These are phyloP conservation scores for Aspergillus spinulosporus DNA, from an alignment of 2,329 filamentous ascomycete species.

Conservation along the genomic window DNA sequence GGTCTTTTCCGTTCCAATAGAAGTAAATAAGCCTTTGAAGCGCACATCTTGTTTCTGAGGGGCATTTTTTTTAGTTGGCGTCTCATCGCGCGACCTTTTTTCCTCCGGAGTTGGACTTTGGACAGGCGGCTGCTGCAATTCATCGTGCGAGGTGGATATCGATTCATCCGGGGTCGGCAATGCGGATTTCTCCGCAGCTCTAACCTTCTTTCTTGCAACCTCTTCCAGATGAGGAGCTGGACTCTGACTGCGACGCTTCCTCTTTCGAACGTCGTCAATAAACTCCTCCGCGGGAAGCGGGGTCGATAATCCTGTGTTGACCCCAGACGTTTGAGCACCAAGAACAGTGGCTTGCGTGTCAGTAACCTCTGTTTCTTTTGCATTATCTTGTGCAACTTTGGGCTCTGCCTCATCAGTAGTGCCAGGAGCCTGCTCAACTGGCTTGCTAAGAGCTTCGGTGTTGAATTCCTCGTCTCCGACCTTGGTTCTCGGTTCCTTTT, in stretches of 20 bases:
- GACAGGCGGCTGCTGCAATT: no score
- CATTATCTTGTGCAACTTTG: conserved; percentile 12
- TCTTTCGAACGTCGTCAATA: conserved; percentile 60
- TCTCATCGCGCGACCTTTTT: conserved; percentile 14
- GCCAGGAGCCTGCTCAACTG: conserved; percentile 28
- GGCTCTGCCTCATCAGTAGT: conserved; percentile 13
- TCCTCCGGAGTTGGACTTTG: conserved; percentile 18
- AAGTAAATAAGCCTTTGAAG: conserved; percentile 52
- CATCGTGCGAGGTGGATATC: no score
- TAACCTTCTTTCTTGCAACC: conserved; percentile 57
- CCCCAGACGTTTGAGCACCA: conserved; percentile 27
- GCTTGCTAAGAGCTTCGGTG: conserved; percentile 15
- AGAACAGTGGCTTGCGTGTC: conserved; percentile 21
- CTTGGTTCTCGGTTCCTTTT: not conserved
- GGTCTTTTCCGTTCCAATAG: conserved; percentile 27
- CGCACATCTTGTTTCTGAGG: conserved; percentile 45
- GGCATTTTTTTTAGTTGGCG: conserved; percentile 21
- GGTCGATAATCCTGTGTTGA: conserved; percentile 29
- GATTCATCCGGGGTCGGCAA: no score
- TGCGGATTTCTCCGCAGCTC: conserved; percentile 45
- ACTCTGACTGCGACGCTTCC: conserved; percentile 66
- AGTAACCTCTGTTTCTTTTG: conserved; percentile 6
- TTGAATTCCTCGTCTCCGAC: not conserved
- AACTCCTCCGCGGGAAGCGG: conserved; percentile 38
- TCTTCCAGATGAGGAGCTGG: conserved; percentile 59